Evolutionary conservation across 1,139 yeast genomes (phyloP), one percentile per base, ranked within the genome.

Genomic region (Blastobotrys ciferrii): DNA sequence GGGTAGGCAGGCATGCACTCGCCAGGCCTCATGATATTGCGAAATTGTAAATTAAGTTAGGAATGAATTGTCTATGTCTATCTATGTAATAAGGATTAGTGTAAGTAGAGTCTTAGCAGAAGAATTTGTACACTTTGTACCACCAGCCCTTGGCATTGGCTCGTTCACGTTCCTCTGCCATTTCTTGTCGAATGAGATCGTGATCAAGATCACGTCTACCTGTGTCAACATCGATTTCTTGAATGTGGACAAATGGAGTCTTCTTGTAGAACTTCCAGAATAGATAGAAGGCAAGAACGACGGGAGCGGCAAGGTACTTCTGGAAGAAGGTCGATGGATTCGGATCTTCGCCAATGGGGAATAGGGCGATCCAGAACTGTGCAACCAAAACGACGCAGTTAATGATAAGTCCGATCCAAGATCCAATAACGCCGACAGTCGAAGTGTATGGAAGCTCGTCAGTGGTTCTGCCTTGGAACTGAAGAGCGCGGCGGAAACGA

Each of bases 311-410:
- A 58, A 81, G 65, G 63, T 80, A 81, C 45, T 73, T 64, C 64
- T 72, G 67, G 70, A 81, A 81, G 64, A 81, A 81, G 50, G 59
- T 57, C 17, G 62, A 56, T 60, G 83, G 84, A 63, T 56, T 50
- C 46, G 54, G 62, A 73, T 81, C 47, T 85, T n/a, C n/a, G n/a
- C n/a, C n/a, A n/a, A n/a, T n/a, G n/a, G n/a, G n/a, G n/a, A n/a
- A n/a, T n/a, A n/a, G 68, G 3, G 92, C 89, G 45, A 82, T 76
- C 89, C 92, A 84, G 69, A 85, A 82, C 72, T 88, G 95, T 33
- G 89, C 87, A 54, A 82, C 68, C 53, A 87, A 72, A 47, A 87
- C 84, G 54, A 84, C 72, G 31, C 77, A 58, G 63, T 83, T 84
- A 58, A 87, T 66, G 13, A 70, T 52, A 15, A 80, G 67, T 46